A percentile compares a stretch with the other conserved stretches of the same genome.
phyloP scores from a whole-genome alignment of 2,329 filamentous ascomycete species.

The Fusarium domesticum region DNA sequence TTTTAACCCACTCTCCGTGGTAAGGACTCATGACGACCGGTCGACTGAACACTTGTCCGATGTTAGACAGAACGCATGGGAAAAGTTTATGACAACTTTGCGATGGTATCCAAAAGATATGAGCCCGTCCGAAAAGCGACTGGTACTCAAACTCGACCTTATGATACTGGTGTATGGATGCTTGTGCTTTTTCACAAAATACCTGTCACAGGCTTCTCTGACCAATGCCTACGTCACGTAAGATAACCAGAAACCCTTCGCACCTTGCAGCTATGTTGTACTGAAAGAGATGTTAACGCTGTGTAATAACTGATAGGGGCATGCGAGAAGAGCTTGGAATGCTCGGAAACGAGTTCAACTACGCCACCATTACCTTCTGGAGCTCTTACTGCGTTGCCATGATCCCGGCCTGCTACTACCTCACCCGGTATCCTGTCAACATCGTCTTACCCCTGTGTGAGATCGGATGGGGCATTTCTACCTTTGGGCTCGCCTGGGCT shows the following conservation, averaged over 20 bases:
- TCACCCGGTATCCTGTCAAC: slow-evolving; percentile 23
- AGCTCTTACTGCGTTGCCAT: slow-evolving; percentile 40
- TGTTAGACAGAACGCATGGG: slow-evolving; percentile 22
- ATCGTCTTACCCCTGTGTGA: slow-evolving; percentile 36
- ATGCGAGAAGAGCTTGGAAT: slow-evolving; percentile 12
- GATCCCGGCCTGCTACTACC: slow-evolving; percentile 33
- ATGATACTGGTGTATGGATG: slow-evolving; percentile 39
- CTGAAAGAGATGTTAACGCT: neutral
- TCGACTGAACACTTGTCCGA: neutral
- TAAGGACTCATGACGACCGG: neutral
- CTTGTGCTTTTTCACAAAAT: slow-evolving; percentile 40
- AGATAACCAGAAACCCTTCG: too few relatives aligned
- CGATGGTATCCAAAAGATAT: slow-evolving; percentile 36
- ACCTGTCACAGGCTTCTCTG: slow-evolving; percentile 37
- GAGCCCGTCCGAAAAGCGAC: slow-evolving; percentile 32
- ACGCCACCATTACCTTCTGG: slow-evolving; percentile 35
- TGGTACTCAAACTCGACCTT: slow-evolving; percentile 38
- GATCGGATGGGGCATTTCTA: slow-evolving; percentile 26
- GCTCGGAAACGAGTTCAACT: slow-evolving; percentile 12
- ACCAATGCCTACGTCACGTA: slow-evolving; percentile 39
- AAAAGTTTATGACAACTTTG: slow-evolving; percentile 27
- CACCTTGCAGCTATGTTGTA: slow-evolving; percentile 27
- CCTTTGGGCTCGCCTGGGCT: slow-evolving; percentile 31
- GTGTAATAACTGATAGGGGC: neutral
- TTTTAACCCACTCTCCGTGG: neutral